Evolutionary conservation across 192 early-diverging fungal genomes (phyloP).

Genomic region (Backusella westeae): DNA sequence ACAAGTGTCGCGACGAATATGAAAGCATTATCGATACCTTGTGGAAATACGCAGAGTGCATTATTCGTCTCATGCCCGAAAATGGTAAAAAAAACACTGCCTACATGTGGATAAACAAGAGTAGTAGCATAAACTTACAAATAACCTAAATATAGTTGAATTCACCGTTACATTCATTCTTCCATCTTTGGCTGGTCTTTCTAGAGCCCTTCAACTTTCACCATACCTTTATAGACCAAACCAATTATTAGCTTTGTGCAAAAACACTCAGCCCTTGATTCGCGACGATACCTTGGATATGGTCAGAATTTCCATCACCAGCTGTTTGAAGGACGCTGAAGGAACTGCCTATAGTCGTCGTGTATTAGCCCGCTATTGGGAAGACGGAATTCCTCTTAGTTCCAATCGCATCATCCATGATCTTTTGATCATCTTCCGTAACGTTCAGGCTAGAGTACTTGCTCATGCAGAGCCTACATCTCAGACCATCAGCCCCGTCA

Average conservation of each 20-base stretch:
- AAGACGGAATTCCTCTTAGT: constrained; percentile 44
- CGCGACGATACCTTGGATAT: constrained; percentile 45
- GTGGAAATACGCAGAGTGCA: constrained; percentile 48
- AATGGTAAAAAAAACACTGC: neutral
- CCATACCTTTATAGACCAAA: constrained; percentile 42
- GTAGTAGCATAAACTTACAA: neutral
- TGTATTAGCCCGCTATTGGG: constrained; percentile 45
- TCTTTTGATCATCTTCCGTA: constrained; percentile 50
- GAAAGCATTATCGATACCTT: constrained; percentile 38
- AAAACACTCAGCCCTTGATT: constrained; percentile 48
- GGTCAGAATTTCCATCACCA: constrained; percentile 40
- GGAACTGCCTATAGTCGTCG: constrained; percentile 43
- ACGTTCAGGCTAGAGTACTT: constrained; percentile 49
- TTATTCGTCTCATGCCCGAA: constrained; percentile 1
- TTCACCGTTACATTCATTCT: constrained; percentile 52
- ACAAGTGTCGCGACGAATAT: constrained; percentile 34
- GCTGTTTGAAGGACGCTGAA: constrained; percentile 36
- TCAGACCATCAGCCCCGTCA: neutral
- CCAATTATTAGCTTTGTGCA: constrained; percentile 46
- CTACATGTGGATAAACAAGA: neutral
- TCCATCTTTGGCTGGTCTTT: constrained; percentile 58
- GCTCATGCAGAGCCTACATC: constrained; percentile 19
- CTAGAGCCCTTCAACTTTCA: constrained; percentile 50
- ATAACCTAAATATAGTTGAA: constrained; percentile 25
- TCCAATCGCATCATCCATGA: constrained; percentile 53